Evolutionary conservation across 306 rosid genomes (phyloP), one percentile per base, ranked within the genome.

Genomic region (Prunus dulcis): DNA sequence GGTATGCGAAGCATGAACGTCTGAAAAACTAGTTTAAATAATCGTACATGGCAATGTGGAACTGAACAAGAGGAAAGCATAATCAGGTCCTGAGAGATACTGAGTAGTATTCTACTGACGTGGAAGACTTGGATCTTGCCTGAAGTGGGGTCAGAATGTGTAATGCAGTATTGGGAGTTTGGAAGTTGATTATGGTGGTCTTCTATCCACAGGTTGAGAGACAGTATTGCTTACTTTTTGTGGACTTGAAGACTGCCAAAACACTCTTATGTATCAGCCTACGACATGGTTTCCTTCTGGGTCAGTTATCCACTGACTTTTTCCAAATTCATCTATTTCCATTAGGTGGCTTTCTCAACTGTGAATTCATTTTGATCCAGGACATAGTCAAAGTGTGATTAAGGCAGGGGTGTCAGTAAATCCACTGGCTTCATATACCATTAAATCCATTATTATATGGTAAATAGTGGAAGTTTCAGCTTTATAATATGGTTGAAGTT

Each of bases 321-420:
- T 41, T 53, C 77, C 60, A 46, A 25, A 27, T 68, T 61, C 49
- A 25, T 68, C 38, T 49, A 20, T 74, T 64, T 58, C 60, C 43
- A 23, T 61, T 73, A 47, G 77, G 69, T 49, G 69, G 60, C 47
- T 73, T 73, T 73, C 69, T 73, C 69, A 73, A 61, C 46, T 46
- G 15, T 73, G 60, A 60, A 46, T 60, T 73, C 58, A 45, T 73
- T 73, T 73, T 61, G 69, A 73, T 73, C 69, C 77, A 73, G 77
- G 77, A 46, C 18, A 45, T 73, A 60, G 77, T 45, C 69, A 73
- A 73, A 61, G 58, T 46, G 58, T 73, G 49, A 69, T 73, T 73
- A 73, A 45, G 38, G 69, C 60, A 73, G 43, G 65, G 69, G 77
- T 73, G 49, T 46, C 69, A 9, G 5, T 61, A 61, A 58, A 52